Evolutionary conservation across 495 filamentous ascomycete genomes (phyloP), one percentile per base, ranked within the genome.

Genomic region (Extremus antarcticus): DNA sequence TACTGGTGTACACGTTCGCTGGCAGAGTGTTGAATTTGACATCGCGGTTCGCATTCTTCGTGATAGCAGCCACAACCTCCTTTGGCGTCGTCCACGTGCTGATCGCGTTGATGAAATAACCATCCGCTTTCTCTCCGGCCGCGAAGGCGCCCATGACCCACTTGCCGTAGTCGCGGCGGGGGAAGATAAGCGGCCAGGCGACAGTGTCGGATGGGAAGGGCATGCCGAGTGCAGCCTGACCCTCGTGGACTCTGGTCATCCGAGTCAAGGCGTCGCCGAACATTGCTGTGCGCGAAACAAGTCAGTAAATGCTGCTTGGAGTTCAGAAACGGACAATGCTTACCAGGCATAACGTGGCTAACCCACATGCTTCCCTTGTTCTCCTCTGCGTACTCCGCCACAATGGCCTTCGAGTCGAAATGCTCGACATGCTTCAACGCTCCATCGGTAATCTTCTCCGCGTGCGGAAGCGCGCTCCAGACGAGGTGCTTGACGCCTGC

Each of bases 331-430:
- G 20, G 45, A 21, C 25, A n/a, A n/a, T 17, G 25, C 59, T 23
- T 21, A 55, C 50, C 56, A n/a, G 60, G 56, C 60, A 59, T 59
- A 32, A 55, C 50, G 25, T 59, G 50, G 11, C 46, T 55, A n/a
- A 43, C 51, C 1, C 54, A 43, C 60, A 62, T 62, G 23, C 51
- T 51, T 7, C 51, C 56, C 46, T 62, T 59, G 22, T 52, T 59
- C 2, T 38, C 51, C 51, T 62, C 60, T 51, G 83, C 75, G 64
- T 85, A 84, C 17, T 76, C 66, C 46, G 79, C 81, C 9, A 85
- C 71, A 1, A 71, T 55, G 20, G 79, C 78, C 64, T 85, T 86
- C 54, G 62, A 59, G 64, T 85, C 81, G 59, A 84, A 87, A 64
- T 84, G 80, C 24, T 71, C 65, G 24, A 85, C 74, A 51, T 79